These are phyloP conservation scores for Candida orba DNA, from an alignment of 805 yeast genomes.

Conservation along the genomic window DNA sequence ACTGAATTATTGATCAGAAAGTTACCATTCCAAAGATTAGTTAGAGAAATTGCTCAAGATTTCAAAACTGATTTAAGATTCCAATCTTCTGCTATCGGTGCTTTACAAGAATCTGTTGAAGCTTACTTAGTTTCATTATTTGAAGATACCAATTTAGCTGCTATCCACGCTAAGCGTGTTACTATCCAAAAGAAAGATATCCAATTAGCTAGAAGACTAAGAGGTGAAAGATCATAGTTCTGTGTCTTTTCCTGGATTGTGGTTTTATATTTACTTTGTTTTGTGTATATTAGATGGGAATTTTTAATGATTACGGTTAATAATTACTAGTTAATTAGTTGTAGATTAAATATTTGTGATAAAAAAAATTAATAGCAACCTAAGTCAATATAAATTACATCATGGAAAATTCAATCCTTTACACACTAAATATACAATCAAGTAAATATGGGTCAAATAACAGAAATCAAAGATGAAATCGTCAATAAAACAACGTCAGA, in stretches of 20 bases:
- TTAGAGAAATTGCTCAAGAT: conserved; percentile 92
- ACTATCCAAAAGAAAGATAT: conserved; percentile 98
- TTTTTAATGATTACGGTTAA: conserved; percentile 5
- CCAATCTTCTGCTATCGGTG: conserved; percentile 96
- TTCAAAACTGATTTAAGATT: conserved; percentile 90
- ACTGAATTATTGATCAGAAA: conserved; percentile 93
- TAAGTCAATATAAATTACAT: no score
- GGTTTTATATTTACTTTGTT: background rate
- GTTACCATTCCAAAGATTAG: conserved; percentile 95
- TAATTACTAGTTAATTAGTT: conserved; percentile 1
- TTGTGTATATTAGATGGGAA: conserved; percentile 23
- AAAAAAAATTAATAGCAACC: no score
- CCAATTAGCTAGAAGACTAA: conserved; percentile 94
- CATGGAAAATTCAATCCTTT: no score
- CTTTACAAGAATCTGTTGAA: conserved; percentile 97
- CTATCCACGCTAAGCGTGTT: conserved; percentile 98
- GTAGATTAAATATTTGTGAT: background rate
- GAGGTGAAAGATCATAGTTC: conserved; percentile 94
- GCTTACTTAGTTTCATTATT: conserved; percentile 94
- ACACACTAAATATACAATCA: background rate
- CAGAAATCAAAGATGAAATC: conserved; percentile 18
- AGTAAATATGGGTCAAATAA: conserved; percentile 17
- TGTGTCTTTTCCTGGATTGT: conserved; percentile 10
- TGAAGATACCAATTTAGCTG: conserved; percentile 98
- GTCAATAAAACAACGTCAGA: conserved; percentile 5